These are phyloP conservation scores for Capniomyces stellatus DNA, from an alignment of 371 early-diverging fungal genomes.

Conservation along the genomic window DNA sequence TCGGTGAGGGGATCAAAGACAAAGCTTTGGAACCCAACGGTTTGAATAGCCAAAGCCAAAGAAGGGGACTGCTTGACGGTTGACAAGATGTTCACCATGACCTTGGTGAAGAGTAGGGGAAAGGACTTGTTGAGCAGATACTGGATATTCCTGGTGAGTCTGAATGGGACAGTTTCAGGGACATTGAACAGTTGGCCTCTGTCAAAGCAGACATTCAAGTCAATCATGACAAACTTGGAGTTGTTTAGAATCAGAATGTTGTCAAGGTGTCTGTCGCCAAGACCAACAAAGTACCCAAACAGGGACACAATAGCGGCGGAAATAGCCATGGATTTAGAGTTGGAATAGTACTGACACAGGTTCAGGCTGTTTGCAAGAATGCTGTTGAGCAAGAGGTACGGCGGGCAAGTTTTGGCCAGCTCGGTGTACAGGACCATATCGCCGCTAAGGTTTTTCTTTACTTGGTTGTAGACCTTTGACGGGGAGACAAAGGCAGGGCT, in stretches of 20 bases:
- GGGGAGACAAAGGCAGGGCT: neutral
- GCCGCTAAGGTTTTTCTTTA: neutral
- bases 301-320: conserved; percentile 72
- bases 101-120: neutral
- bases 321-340: conserved; percentile 38
- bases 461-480: neutral
- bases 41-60: neutral
- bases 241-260: conserved; percentile 73
- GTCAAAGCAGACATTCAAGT: conserved; percentile 96
- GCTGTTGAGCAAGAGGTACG: conserved; percentile 6
- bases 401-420: neutral
- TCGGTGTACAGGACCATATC: conserved; percentile 4
- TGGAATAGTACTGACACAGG: conserved; percentile 5
- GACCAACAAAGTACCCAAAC: conserved; percentile 91
- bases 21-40: neutral
- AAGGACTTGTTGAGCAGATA: conserved; percentile 32
- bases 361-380: conserved; percentile 5
- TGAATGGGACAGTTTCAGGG: conserved; percentile 95
- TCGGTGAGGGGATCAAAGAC: neutral
- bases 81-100: neutral
- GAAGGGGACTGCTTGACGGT: neutral
- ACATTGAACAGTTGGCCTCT: conserved; percentile 66
- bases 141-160: conserved; percentile 64
- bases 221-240: conserved; percentile 83
- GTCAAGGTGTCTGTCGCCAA: conserved; percentile 97